Conservation (phyloP, 306 rosid genomes). For the Prunus salicina region DNA sequence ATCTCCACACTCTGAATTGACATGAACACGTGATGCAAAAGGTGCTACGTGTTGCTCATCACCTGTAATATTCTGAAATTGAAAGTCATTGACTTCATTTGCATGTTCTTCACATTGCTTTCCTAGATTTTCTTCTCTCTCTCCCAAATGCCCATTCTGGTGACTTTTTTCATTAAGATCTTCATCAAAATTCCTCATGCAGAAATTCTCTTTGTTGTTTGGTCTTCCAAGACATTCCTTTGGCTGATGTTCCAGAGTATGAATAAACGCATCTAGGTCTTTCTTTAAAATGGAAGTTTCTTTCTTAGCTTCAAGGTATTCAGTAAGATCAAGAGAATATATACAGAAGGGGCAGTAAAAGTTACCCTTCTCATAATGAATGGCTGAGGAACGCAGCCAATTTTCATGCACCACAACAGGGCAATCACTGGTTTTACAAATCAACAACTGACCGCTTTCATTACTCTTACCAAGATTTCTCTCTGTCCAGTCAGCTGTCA, state of each 20-base stretch:
- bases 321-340: conserved; percentile 49
- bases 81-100: conserved; percentile 28
- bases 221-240: conserved; percentile 18
- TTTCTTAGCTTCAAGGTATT: conserved; percentile 62
- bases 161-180: conserved; percentile 27
- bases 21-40: conserved; percentile 10
- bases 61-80: conserved; percentile 2
- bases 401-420: conserved; percentile 54
- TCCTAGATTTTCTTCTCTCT: conserved; percentile 28
- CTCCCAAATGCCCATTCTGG: conserved; percentile 26
- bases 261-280: conserved; percentile 40
- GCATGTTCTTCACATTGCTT: conserved; percentile 29
- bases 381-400: conserved; percentile 46
- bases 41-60: conserved; percentile 26
- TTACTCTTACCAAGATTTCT: conserved; percentile 44
- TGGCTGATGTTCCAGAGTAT: conserved; percentile 20
- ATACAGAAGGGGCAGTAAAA: conserved; percentile 72
- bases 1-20: conserved; percentile 22
- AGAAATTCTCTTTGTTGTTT: conserved; percentile 25
- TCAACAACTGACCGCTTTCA: conserved; percentile 54
- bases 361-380: conserved; percentile 34
- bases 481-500: conserved; percentile 19
- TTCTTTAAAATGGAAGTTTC: conserved; percentile 45
- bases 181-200: conserved; percentile 20
- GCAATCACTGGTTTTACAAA: conserved; percentile 55